Conservation (phyloP, 106 monocot species). For the Iris macrosiphon region DNA sequence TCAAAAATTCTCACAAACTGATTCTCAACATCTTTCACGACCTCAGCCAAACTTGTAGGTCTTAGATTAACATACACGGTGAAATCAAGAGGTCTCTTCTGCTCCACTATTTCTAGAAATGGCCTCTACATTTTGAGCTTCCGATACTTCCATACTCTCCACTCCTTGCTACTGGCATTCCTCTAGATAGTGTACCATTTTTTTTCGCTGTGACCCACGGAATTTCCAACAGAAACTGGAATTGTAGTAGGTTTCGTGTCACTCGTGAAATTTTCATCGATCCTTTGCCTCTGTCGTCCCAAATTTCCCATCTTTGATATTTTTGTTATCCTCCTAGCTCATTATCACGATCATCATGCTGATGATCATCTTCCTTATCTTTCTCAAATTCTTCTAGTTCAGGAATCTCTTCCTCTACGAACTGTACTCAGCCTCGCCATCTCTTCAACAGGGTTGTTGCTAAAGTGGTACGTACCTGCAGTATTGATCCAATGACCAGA, state of each 20-base stretch:
- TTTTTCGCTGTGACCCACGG: too few species aligned
- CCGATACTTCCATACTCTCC: constrained; percentile 18
- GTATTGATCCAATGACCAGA: constrained; percentile 43
- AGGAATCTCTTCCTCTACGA: constrained; percentile 69
- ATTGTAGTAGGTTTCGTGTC: constrained; percentile 5
- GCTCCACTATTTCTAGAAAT: constrained; percentile 11
- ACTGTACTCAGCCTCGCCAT: constrained; percentile 41
- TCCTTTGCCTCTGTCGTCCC: too few species aligned
- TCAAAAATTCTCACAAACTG: constrained; percentile 75
- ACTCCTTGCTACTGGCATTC: constrained; percentile 19
- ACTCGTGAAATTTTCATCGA: background rate
- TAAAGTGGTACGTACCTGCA: constrained; percentile 17
- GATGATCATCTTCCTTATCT: background rate
- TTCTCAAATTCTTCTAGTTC: constrained; percentile 59
- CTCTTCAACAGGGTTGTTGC: constrained; percentile 34
- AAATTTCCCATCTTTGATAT: constrained; percentile 7
- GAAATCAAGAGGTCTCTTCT: constrained; percentile 64
- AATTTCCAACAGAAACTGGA: too few species aligned
- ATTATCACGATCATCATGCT: constrained; percentile 8
- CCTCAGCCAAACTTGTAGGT: constrained; percentile 69
- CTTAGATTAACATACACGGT: constrained; percentile 78
- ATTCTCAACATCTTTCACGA: constrained; percentile 62
- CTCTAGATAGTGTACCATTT: constrained; percentile 20
- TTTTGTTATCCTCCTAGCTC: background rate
- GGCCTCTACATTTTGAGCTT: constrained; percentile 22